phyloP scores from a whole-genome alignment of 2,329 filamentous ascomycete genomes.

The Xylaria sp. region DNA sequence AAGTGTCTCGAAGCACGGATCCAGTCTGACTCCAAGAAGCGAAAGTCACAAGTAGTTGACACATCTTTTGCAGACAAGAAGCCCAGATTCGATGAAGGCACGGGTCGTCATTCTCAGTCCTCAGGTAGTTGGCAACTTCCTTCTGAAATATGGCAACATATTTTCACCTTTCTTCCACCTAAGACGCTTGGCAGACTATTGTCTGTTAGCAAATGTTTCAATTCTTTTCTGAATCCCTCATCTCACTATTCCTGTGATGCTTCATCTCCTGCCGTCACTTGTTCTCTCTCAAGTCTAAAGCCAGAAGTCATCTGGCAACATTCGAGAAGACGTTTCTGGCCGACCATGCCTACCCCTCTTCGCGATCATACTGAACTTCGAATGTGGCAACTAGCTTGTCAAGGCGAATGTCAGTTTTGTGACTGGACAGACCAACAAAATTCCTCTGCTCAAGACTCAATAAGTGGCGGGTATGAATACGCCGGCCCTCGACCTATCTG shows the following conservation, averaged over 20 bases:
- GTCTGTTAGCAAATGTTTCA: slow-evolving; percentile 74
- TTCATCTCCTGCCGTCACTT: slow-evolving; percentile 51
- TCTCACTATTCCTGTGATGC: slow-evolving; percentile 48
- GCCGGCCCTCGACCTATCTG: slow-evolving; percentile 73
- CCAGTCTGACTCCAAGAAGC: slow-evolving; percentile 34
- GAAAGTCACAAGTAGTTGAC: slow-evolving; percentile 34
- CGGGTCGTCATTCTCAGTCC: slow-evolving; percentile 4
- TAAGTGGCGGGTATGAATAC: slow-evolving; percentile 70
- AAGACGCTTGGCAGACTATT: slow-evolving; percentile 72
- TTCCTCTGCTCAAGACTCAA: slow-evolving; percentile 54
- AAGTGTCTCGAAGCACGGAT: slow-evolving; percentile 10
- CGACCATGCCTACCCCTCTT: slow-evolving; percentile 76
- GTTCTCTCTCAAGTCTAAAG: slow-evolving; percentile 54
- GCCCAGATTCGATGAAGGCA: slow-evolving; percentile 37
- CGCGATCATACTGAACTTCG: slow-evolving; percentile 73
- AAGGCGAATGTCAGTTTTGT: slow-evolving; percentile 75
- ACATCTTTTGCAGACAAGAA: slow-evolving; percentile 38
- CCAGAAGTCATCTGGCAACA: slow-evolving; percentile 77
- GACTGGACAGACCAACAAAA: slow-evolving; percentile 52
- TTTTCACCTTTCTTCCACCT: slow-evolving; percentile 75
- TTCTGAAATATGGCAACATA: slow-evolving; percentile 74
- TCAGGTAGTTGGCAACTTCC: slow-evolving; percentile 51
- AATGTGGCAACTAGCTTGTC: slow-evolving; percentile 79
- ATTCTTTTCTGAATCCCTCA: slow-evolving; percentile 65
- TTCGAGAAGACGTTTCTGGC: slow-evolving; percentile 73